phyloP scores from a whole-genome alignment of 345 rosid genomes.

The Bruguiera gymnorhiza region DNA sequence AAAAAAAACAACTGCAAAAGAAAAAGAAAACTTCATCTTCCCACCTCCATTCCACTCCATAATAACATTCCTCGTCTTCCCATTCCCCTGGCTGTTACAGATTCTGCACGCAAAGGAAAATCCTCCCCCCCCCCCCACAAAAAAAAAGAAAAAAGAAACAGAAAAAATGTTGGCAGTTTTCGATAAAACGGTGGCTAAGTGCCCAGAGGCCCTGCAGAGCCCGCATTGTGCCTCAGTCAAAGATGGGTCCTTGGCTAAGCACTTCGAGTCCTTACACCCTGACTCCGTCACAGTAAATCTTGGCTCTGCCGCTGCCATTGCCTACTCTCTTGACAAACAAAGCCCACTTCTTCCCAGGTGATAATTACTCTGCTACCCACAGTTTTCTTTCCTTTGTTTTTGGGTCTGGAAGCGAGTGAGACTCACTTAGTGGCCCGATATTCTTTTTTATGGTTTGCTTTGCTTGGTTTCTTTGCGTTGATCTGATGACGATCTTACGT shows the following conservation, averaged over 20 bases:
- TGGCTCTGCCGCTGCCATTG: constrained; percentile 66
- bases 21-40: no score
- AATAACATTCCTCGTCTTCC: no score
- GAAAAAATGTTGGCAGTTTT: constrained; percentile 74
- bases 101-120: no score
- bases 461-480: no score
- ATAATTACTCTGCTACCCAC: background rate
- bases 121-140: no score
- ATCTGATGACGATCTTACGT: background rate
- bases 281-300: constrained; percentile 62
- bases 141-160: no score
- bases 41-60: no score
- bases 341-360: constrained; percentile 94
- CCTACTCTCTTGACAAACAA: constrained; percentile 65
- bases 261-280: constrained; percentile 54
- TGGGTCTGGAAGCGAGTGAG: no score
- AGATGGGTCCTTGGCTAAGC: constrained; percentile 60
- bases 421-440: no score
- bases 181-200: constrained; percentile 76
- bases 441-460: no score
- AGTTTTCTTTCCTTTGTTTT: background rate
- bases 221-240: constrained; percentile 48
- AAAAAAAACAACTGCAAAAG: no score
- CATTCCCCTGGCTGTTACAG: no score
- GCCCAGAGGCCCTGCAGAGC: constrained; percentile 69